phyloP scores from a whole-genome alignment of 768 basidiomycete genomes.

The Galerina marginata region DNA sequence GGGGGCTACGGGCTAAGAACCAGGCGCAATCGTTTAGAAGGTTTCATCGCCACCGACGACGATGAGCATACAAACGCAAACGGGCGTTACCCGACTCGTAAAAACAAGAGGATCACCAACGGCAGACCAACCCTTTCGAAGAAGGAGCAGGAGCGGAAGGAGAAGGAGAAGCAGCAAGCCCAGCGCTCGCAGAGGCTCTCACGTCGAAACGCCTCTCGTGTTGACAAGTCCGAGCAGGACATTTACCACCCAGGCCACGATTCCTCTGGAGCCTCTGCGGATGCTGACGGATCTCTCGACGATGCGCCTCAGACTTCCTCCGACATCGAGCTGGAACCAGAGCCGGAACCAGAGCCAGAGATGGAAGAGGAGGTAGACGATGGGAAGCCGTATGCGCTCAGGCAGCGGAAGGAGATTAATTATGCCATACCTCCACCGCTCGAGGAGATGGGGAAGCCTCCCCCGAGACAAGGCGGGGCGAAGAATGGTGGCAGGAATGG shows the following conservation, averaged over 20 bases:
- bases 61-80: constrained; percentile 39
- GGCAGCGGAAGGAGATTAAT: constrained; percentile 72
- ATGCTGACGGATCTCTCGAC: constrained; percentile 65
- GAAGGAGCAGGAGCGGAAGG: constrained; percentile 16
- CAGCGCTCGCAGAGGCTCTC: constrained; percentile 34
- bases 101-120: constrained; percentile 8
- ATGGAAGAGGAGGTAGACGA: constrained; percentile 57
- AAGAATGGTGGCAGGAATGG: constrained; percentile 38
- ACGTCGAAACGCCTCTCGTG: constrained; percentile 32
- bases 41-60: constrained; percentile 47
- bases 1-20: constrained; percentile 5
- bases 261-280: constrained; percentile 54
- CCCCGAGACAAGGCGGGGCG: constrained; percentile 40
- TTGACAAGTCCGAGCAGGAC: constrained; percentile 43
- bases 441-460: constrained; percentile 66
- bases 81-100: constrained; percentile 45
- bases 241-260: constrained; percentile 47
- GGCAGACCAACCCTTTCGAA: constrained; percentile 4
- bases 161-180: constrained; percentile 17
- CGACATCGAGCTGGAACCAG: constrained; percentile 48
- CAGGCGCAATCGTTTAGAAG: constrained; percentile 15
- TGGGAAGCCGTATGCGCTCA: constrained; percentile 66
- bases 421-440: constrained; percentile 84
- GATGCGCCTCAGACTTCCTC: constrained; percentile 54
- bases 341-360: constrained; percentile 49